Evolutionary conservation across 495 filamentous ascomycete species (phyloP), one percentile per base, ranked within the genome.

Genomic region (Xylaria palmicola): DNA sequence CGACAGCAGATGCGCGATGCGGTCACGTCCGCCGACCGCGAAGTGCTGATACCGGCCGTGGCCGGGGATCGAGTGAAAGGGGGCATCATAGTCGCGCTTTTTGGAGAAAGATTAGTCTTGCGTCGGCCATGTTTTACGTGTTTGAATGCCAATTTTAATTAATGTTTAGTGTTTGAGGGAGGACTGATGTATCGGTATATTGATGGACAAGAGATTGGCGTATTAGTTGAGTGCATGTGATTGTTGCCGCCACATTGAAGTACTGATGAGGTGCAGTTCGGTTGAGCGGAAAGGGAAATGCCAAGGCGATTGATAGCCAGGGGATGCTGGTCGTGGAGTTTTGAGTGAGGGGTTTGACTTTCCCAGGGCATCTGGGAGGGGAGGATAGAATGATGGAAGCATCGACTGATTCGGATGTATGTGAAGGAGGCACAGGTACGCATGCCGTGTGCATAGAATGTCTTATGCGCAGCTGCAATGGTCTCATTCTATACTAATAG

Each of bases 31-130:
- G n/a, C 92, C 92, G 54, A 93, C 86, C 49, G 89, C 86, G 66
- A 96, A 96, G 69, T 96, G 92, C 73, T 96, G 92, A 85, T 92
- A 92, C 32, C 92, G 83, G 49, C 92, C 92, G 69, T 95, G 91
- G 10, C 88, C 85, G 3, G 92, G 92, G 63, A 98, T 98, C 17
- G 80, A 83, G 39, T 85, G 78, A 74, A 94, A 97, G 43, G 95
- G 90, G 24, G 90, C 87, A 49, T 89, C 90, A 75, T 88, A 93
- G 72, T 97, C 93, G 76, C 93, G 81, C 93, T 97, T 55, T 49
- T 62, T 24, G 62, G 37, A 17, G 37, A 34, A 12, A 19, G 65
- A 43, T 26, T n/a, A 62, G 66, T 67, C 41, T 62, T 4, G 15
- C n/a, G n/a, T n/a, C n/a, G n/a, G n/a, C n/a, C n/a, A n/a, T n/a